These are phyloP conservation scores for Lachancea waltii DNA, from an alignment of 805 yeast species.

Conservation along the genomic window DNA sequence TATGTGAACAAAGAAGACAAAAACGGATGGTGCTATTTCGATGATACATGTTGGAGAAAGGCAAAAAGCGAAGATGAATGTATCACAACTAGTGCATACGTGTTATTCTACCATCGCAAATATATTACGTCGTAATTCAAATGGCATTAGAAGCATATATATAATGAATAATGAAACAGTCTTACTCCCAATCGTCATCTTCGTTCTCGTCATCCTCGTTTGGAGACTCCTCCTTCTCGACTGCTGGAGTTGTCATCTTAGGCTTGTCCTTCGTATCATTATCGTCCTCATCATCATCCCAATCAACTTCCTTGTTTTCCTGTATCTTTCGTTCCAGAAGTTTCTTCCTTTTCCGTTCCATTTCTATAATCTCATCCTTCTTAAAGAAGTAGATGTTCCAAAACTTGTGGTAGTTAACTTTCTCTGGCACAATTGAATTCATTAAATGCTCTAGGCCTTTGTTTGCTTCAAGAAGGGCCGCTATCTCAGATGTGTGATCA, in stretches of 20 bases:
- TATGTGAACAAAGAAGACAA: constrained; percentile 57
- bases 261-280: constrained; percentile 10
- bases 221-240: constrained; percentile 1
- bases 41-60: constrained; percentile 63
- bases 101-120: constrained; percentile 61
- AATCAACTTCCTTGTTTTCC: constrained; percentile 33
- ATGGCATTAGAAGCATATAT: not conserved
- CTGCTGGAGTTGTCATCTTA: constrained; percentile 10
- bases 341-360: constrained; percentile 61
- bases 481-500: constrained; percentile 44
- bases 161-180: constrained; percentile 2
- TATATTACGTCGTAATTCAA: constrained; percentile 12
- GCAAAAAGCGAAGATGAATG: constrained; percentile 47
- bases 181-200: constrained; percentile 61
- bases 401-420: constrained; percentile 52
- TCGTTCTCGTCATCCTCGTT: constrained; percentile 35
- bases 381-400: constrained; percentile 68
- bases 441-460: constrained; percentile 48
- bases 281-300: constrained; percentile 35
- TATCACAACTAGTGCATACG: constrained; percentile 71
- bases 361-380: constrained; percentile 46
- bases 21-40: constrained; percentile 75
- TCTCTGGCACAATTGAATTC: constrained; percentile 61
- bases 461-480: constrained; percentile 41
- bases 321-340: constrained; percentile 38